Conservation (phyloP, 176 grass and related monocot genomes). For the Oropetium thomaeum region DNA sequence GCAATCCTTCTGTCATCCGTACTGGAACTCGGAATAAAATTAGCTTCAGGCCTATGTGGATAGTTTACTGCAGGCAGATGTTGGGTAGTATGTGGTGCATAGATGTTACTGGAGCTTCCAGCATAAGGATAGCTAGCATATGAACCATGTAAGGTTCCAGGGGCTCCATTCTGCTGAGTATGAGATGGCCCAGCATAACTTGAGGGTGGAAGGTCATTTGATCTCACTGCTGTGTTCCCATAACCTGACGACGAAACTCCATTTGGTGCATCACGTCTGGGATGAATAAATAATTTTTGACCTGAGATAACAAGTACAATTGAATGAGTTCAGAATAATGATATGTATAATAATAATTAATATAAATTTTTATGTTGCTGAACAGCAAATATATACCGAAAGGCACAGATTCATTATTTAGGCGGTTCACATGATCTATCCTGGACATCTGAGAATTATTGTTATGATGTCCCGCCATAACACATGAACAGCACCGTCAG, state of each 20-base stretch:
- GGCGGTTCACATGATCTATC: slow-evolving; percentile 39
- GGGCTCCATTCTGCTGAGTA: slow-evolving; percentile 37
- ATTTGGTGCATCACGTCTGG: slow-evolving; percentile 41
- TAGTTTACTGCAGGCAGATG: slow-evolving; percentile 28
- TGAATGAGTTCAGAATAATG: slow-evolving; percentile 12
- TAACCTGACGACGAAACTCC: slow-evolving; percentile 21
- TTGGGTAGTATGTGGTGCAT: slow-evolving; percentile 38
- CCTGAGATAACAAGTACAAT: slow-evolving; percentile 36
- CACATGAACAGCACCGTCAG: slow-evolving; percentile 19
- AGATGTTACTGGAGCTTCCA: slow-evolving; percentile 47
- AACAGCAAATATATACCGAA: slow-evolving; percentile 40
- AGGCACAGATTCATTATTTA: slow-evolving; percentile 39
- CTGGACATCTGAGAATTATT: slow-evolving; percentile 42
- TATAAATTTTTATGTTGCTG: neutral
- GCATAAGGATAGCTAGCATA: slow-evolving; percentile 37
- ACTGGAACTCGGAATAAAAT: slow-evolving; percentile 34
- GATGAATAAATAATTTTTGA: slow-evolving; percentile 44
- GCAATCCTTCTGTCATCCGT: slow-evolving; percentile 49
- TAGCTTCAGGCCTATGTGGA: slow-evolving; percentile 41
- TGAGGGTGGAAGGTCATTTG: slow-evolving; percentile 40
- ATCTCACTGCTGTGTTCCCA: slow-evolving; percentile 22
- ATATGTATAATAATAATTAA: slow-evolving; percentile 3
- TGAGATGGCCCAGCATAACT: slow-evolving; percentile 25
- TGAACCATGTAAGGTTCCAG: slow-evolving; percentile 32
- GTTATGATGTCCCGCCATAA: slow-evolving; percentile 47